These are phyloP conservation scores for Xylaria scruposa DNA, from an alignment of 495 filamentous ascomycete species.

Conservation along the genomic window DNA sequence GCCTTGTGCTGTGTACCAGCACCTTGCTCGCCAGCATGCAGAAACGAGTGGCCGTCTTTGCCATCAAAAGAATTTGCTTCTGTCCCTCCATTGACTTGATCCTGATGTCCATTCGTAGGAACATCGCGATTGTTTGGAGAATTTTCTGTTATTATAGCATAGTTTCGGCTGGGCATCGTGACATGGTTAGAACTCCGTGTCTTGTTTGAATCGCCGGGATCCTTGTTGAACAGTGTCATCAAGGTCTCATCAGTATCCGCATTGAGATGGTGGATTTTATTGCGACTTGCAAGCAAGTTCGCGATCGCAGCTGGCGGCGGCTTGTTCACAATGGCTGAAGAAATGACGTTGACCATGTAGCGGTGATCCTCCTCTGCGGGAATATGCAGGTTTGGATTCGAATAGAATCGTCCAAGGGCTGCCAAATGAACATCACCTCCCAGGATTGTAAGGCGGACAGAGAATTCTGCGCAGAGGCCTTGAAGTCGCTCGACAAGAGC, in stretches of 20 bases:
- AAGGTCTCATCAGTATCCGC: constrained; percentile 85
- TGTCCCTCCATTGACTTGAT: constrained; percentile 7
- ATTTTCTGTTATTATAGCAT: constrained; percentile 79
- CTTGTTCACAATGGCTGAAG: constrained; percentile 92
- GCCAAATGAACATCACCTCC: constrained; percentile 94
- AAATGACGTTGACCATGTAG: constrained; percentile 93
- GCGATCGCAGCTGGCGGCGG: constrained; percentile 88
- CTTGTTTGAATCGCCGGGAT: constrained; percentile 74
- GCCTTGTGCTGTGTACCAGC: constrained; percentile 72
- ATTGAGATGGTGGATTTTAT: constrained; percentile 94
- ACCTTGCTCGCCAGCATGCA: constrained; percentile 67
- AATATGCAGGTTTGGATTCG: constrained; percentile 78
- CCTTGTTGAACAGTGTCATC: constrained; percentile 82
- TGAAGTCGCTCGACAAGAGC: constrained; percentile 77
- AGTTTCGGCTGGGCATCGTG: constrained; percentile 93
- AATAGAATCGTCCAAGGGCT: constrained; percentile 93
- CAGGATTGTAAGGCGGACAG: constrained; percentile 82
- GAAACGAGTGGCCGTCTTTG: constrained; percentile 69
- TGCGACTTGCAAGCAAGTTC: constrained; percentile 80
- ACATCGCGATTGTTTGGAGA: constrained; percentile 48
- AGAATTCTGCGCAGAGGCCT: constrained; percentile 70
- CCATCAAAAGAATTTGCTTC: constrained; percentile 33
- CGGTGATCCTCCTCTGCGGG: constrained; percentile 85
- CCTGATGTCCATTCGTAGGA: constrained; percentile 29
- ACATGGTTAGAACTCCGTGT: constrained; percentile 73